Base-by-base conservation (phyloP, 805 yeast genomes). In the Spathaspora girioi region DNA sequence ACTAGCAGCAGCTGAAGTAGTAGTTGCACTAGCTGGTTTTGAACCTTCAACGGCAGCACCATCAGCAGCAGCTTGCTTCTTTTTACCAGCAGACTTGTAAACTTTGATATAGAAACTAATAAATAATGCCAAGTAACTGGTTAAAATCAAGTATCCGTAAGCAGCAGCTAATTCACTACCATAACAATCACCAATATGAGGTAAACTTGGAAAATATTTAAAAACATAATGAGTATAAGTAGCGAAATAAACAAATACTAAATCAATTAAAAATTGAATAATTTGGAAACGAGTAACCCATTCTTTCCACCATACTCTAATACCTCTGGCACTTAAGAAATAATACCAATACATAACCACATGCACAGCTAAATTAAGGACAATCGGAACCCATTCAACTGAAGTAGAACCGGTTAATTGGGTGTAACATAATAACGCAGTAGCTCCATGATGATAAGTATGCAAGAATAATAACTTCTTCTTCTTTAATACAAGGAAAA, bases 271-370 rank as follows among this genome's bases (percentile, higher is more conserved):
- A 67, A 93, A 93, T 76, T 93, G 99, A 63, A 89, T 76, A 73
- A 93, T 93, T 78, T 93, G 99, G 78, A 89, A 85, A 58, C 96
- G 81, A 51, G 99, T 93, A 59, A 93, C 97, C 97, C 97, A 93
- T 77, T 92, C 96, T 76, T 94, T 93, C 99, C 99, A 93, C 97
- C 97, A 92, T 50, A 93, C 97, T 64, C 89, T 86, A 66, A 92
- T 89, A 52, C 97, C 97, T 67, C 96, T 81, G 18, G 97, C 89
- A 48, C 94, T 80, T 62, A 93, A 78, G 78, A 92, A 91, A 77
- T 94, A 93, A 82, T 93, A 93, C 87, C 91, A 93, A 81, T 93
- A 93, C 99, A 93, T 94, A 51, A 93, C 83, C 47, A 92, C 96
- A 66, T 93, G 98, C 47, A 93, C 98, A 49, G 84, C 87, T 71